phyloP scores from a whole-genome alignment of 129 eudicot species.

The Artemisia argyi region DNA sequence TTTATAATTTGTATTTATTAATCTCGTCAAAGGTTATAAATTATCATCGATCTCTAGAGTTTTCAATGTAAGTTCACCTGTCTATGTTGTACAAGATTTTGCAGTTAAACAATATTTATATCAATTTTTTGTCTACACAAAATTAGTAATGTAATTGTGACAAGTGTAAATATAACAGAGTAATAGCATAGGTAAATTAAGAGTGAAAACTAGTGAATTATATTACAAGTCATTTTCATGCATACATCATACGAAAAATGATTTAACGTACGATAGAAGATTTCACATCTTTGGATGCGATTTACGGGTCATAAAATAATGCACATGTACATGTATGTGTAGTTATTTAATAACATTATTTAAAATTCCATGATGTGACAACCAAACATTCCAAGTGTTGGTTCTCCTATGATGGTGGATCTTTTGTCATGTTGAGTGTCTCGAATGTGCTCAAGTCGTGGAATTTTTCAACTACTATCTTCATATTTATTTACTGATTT shows the following conservation, averaged over 20 bases:
- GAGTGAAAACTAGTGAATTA: too few species aligned
- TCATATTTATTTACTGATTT: conserved; percentile 5
- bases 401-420: conserved; percentile 31
- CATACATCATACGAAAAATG: too few species aligned
- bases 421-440: conserved; percentile 40
- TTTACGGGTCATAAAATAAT: not conserved
- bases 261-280: too few species aligned
- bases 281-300: not conserved
- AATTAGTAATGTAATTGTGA: not conserved
- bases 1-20: not conserved
- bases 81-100: not conserved
- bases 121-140: not conserved
- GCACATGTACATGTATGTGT: not conserved
- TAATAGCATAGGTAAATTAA: too few species aligned
- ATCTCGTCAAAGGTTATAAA: not conserved
- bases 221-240: too few species aligned
- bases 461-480: conserved; percentile 36
- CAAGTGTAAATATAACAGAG: not conserved
- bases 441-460: conserved; percentile 39
- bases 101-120: not conserved
- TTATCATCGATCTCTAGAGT: not conserved
- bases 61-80: conserved; percentile 4
- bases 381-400: conserved; percentile 37
- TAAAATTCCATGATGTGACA: conserved; percentile 25
- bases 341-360: not conserved